Base-by-base conservation (phyloP, 1,139 yeast genomes). In the Nadsonia starkeyi-henricii region DNA sequence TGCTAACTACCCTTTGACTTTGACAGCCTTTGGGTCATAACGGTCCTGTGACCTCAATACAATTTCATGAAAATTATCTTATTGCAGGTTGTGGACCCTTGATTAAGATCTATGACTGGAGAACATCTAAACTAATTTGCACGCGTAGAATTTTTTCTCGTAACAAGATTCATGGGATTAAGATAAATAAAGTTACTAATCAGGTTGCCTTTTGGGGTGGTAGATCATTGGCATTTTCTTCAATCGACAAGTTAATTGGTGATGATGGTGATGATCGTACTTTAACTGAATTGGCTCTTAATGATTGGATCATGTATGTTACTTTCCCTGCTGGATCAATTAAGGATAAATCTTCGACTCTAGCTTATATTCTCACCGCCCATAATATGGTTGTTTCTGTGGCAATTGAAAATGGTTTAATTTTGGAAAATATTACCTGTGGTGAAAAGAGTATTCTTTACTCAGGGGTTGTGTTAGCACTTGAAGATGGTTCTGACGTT, bases 381-480 rank as follows among this genome's bases (percentile, higher is more conserved):
- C 96, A 89, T 61, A 89, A 91, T 60, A 73, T 76, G 41, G 76
- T 91, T 1, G 39, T 33, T 13, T 33, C 39, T 9, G 39, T 33
- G 4, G 15, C 9, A 12, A 33, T 33, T 33, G 17, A 33, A 15
- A 33, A 33, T n/a, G 39, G 39, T 33, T 64, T 79, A 44, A 63
- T 71, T 23, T 61, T 80, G 3, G 74, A 75, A 48, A 48, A 2
- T 36, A 69, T 71, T 36, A 70, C 75, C 20, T 78, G 83, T 57
- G 74, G 74, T 19, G 95, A 86, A 62, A 80, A 83, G 56, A 84
- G 96, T 3, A 81, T 91, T 43, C 70, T 91, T 43, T 91, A 91
- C 61, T 84, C 95, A 18, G 97, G 97, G 0, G 72, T 86, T 1
- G 74, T 91, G 41, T 71, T 73, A 49, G 74, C 78, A 0, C 53